A percentile compares a stretch with the other conserved stretches of the same genome.
Conservation (phyloP, 306 rosid genomes). For the Cucumis cinereus region DNA sequence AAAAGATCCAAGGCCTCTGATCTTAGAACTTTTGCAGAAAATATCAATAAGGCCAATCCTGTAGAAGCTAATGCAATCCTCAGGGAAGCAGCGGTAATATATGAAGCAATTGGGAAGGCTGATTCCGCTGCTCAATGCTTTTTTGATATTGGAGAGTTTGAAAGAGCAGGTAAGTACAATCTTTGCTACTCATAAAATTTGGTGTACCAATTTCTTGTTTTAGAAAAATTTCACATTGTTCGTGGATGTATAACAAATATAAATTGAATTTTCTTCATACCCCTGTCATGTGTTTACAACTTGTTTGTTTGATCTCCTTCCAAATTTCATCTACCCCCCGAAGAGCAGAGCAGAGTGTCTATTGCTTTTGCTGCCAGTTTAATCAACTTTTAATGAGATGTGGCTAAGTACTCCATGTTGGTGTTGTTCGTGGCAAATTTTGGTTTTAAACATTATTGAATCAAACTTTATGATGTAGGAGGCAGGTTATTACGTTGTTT, state of each 20-base stretch:
- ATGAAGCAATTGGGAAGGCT: constrained; percentile 46
- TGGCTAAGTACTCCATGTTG: not conserved
- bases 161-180: constrained; percentile 47
- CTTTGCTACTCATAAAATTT: not conserved
- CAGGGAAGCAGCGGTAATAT: constrained; percentile 65
- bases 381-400: not conserved
- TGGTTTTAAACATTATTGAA: not conserved
- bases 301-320: not conserved
- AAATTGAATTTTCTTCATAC: not conserved
- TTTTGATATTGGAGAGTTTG: constrained; percentile 48
- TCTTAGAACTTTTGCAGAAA: constrained; percentile 41
- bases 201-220: not conserved
- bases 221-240: not conserved
- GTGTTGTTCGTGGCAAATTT: not conserved
- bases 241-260: not conserved
- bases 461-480: not conserved
- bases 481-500: not conserved
- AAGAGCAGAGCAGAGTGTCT: not conserved
- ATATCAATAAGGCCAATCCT: constrained; percentile 25
- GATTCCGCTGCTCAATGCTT: constrained; percentile 59
- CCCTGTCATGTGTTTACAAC: not conserved
- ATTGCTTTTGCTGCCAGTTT: not conserved
- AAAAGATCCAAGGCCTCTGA: constrained; percentile 55
- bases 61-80: constrained; percentile 41
- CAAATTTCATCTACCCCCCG: not conserved